A percentile compares a stretch with the other conserved stretches of the same genome.
Evolutionary conservation across 2,329 filamentous ascomycete genomes (phyloP).

Genomic region (Penicillium sumatraense): DNA sequence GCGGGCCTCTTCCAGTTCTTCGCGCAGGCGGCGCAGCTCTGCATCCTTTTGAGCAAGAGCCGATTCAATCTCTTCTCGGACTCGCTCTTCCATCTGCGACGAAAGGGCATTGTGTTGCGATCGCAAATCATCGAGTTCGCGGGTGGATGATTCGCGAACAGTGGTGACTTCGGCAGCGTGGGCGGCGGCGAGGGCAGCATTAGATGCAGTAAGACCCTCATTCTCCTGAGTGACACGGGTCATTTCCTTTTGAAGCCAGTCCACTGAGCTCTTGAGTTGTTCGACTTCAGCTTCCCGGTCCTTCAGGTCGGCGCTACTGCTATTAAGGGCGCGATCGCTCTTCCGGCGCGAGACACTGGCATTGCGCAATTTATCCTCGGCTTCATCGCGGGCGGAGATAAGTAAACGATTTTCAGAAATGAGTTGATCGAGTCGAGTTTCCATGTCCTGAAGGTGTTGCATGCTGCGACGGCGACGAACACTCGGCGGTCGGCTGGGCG

Average conservation of each 20-base stretch:
- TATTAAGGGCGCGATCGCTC: slow-evolving; percentile 62
- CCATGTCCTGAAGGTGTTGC: slow-evolving; percentile 87
- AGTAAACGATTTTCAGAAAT: slow-evolving; percentile 82
- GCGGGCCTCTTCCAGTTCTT: slow-evolving; percentile 74
- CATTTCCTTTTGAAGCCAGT: slow-evolving; percentile 82
- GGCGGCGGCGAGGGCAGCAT: slow-evolving; percentile 74
- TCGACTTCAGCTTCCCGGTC: slow-evolving; percentile 89
- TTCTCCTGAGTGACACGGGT: slow-evolving; percentile 81
- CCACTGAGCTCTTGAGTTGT: slow-evolving; percentile 75
- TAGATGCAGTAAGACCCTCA: slow-evolving; percentile 75
- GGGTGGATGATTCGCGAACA: slow-evolving; percentile 65
- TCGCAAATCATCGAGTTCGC: slow-evolving; percentile 72
- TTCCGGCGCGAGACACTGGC: slow-evolving; percentile 59
- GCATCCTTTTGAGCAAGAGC: slow-evolving; percentile 80
- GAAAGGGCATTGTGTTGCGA: slow-evolving; percentile 66
- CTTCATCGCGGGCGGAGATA: slow-evolving; percentile 70
- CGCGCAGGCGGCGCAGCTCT: slow-evolving; percentile 77
- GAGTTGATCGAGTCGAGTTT: slow-evolving; percentile 81
- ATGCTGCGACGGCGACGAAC: slow-evolving; percentile 97
- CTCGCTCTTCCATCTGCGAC: slow-evolving; percentile 64
- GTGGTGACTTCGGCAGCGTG: slow-evolving; percentile 72
- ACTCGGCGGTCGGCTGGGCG: slow-evolving; percentile 90
- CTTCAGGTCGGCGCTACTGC: slow-evolving; percentile 71
- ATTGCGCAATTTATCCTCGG: slow-evolving; percentile 67
- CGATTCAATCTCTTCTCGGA: slow-evolving; percentile 64